Conservation (phyloP, 2,329 filamentous ascomycete genomes). For the Talaromyces sp. region DNA sequence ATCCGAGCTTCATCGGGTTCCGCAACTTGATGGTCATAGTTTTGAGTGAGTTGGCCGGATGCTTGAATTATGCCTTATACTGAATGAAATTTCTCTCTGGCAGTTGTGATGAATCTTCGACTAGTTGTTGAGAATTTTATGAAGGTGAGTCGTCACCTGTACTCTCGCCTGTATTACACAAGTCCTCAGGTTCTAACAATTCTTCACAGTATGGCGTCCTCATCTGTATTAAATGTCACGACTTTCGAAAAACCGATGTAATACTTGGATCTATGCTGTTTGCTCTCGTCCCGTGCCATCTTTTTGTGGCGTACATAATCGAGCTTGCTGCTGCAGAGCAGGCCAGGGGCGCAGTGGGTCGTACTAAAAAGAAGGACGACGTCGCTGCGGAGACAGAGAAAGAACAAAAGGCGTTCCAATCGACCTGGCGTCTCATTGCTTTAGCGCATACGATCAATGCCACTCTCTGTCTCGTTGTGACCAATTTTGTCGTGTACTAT, state of each 20-base stretch:
- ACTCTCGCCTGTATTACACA: background rate
- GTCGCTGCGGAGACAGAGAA: constrained; percentile 55
- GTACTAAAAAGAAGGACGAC: constrained; percentile 45
- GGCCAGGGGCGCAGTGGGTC: constrained; percentile 62
- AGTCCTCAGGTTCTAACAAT: background rate
- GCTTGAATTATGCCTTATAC: background rate
- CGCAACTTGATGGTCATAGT: constrained; percentile 95
- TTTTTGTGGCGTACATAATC: constrained; percentile 85
- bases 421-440: constrained; percentile 74
- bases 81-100: constrained; percentile 9
- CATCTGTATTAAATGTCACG: constrained; percentile 85
- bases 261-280: constrained; percentile 72
- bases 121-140: constrained; percentile 95
- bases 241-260: constrained; percentile 74
- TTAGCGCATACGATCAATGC: constrained; percentile 79
- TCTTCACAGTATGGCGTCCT: constrained; percentile 77
- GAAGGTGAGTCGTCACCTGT: constrained; percentile 54
- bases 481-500: constrained; percentile 82
- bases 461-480: constrained; percentile 70
- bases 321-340: constrained; percentile 77
- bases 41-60: constrained; percentile 49
- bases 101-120: constrained; percentile 86
- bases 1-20: constrained; percentile 87
- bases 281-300: constrained; percentile 80
- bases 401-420: constrained; percentile 58